Conservation (phyloP, 495 filamentous ascomycete genomes). For the Penicillium desertorum region DNA sequence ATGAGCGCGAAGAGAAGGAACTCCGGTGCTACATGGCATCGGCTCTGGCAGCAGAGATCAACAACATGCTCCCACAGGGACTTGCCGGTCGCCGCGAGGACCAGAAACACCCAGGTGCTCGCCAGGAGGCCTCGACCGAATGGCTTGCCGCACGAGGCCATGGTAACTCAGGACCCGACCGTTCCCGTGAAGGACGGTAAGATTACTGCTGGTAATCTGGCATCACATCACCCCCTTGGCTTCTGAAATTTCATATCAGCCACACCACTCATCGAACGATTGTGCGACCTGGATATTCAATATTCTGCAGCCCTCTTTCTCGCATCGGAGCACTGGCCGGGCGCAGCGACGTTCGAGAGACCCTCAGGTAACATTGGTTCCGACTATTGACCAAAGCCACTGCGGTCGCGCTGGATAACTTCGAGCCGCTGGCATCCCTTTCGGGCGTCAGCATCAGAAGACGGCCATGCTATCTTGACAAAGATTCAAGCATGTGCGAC, state of each 20-base stretch:
- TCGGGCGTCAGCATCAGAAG: constrained; percentile 2
- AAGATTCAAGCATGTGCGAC: constrained; percentile 2
- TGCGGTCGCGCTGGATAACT: constrained; percentile 18
- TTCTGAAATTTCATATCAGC: constrained; percentile 8
- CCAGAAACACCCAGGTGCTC: constrained; percentile 45
- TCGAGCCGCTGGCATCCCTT: not conserved
- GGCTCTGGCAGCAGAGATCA: constrained; percentile 64
- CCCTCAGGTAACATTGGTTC: constrained; percentile 9
- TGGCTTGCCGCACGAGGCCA: constrained; percentile 61
- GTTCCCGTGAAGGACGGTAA: constrained; percentile 39
- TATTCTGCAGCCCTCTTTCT: constrained; percentile 5
- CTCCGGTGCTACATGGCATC: constrained; percentile 71
- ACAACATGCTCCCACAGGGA: constrained; percentile 50
- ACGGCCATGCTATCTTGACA: constrained; percentile 6
- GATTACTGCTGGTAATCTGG: not conserved
- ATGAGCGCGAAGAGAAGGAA: constrained; percentile 81
- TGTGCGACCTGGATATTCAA: constrained; percentile 13
- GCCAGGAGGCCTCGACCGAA: constrained; percentile 61
- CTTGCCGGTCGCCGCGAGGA: constrained; percentile 37
- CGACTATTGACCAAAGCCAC: constrained; percentile 15
- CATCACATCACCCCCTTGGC: constrained; percentile 5
- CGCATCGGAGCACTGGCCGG: constrained; percentile 15
- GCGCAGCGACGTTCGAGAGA: constrained; percentile 12
- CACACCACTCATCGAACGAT: constrained; percentile 14
- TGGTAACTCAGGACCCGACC: constrained; percentile 42